phyloP scores from a whole-genome alignment of 2,329 filamentous ascomycete species.

The Fusarium duplospermum region DNA sequence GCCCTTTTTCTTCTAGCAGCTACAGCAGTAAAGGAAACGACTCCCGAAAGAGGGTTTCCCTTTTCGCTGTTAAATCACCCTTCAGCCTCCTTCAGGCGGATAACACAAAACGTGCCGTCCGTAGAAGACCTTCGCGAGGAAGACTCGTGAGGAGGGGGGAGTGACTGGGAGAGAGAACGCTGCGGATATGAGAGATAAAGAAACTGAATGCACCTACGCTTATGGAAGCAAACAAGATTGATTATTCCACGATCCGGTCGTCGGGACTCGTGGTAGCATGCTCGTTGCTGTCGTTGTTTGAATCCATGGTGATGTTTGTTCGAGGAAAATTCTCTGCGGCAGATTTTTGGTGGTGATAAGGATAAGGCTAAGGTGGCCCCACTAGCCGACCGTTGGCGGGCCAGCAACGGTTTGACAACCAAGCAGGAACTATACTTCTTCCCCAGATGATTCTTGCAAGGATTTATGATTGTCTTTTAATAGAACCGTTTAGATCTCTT shows the following conservation, averaged over 20 bases:
- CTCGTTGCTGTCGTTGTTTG: background rate
- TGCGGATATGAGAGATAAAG: constrained; percentile 30
- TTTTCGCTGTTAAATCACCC: constrained; percentile 24
- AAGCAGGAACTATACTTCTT: background rate
- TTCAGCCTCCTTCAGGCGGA: constrained; percentile 52
- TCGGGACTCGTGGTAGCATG: background rate
- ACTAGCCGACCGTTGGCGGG: constrained; percentile 25
- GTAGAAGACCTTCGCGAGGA: constrained; percentile 50
- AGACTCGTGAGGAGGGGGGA: constrained; percentile 49
- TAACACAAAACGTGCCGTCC: constrained; percentile 51
- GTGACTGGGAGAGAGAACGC: constrained; percentile 47
- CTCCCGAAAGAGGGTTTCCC: constrained; percentile 6
- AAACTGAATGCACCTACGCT: constrained; percentile 13
- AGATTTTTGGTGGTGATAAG: constrained; percentile 22
- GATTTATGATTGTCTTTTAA: background rate
- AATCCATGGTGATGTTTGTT: background rate
- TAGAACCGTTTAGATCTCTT: background rate
- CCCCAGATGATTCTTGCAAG: background rate
- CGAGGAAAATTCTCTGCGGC: constrained; percentile 21
- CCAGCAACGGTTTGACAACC: background rate
- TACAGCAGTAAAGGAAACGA: constrained; percentile 20
- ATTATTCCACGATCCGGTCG: background rate
- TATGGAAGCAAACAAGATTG: background rate
- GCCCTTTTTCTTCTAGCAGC: constrained; percentile 61
- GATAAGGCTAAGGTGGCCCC: background rate